Percentiles rank a stretch among this genome's conserved stretches.
Evolutionary conservation across 768 basidiomycete species (phyloP).

Genomic region (Paxillus involutus): DNA sequence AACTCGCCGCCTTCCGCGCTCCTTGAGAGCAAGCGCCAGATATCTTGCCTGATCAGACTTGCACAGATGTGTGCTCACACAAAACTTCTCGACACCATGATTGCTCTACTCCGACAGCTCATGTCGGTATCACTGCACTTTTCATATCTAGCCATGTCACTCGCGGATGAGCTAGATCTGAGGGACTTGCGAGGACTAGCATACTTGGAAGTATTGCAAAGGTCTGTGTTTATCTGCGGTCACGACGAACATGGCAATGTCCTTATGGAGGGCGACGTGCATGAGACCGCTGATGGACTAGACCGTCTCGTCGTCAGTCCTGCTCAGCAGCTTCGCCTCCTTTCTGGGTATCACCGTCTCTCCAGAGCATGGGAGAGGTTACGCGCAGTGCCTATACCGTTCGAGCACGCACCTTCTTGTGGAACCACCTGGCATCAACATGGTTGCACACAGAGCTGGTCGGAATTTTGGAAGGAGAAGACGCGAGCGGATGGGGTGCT

Average conservation of each 20-base stretch:
- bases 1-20: conserved; percentile 34
- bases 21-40: conserved; percentile 43
- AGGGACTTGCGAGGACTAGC: conserved; percentile 59
- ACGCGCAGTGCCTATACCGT: conserved; percentile 54
- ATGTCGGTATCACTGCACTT: conserved; percentile 65
- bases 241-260: conserved; percentile 11
- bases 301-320: conserved; percentile 53
- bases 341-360: conserved; percentile 71
- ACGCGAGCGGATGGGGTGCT: conserved; percentile 61
- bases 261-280: conserved; percentile 31
- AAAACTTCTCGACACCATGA: conserved; percentile 58
- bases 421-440: conserved; percentile 72
- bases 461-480: conserved; percentile 81
- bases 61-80: conserved; percentile 69
- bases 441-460: conserved; percentile 70
- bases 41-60: conserved; percentile 61
- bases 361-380: conserved; percentile 65
- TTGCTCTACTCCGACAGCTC: conserved; percentile 55
- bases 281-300: conserved; percentile 35
- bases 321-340: conserved; percentile 61
- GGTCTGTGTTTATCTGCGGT: conserved; percentile 36
- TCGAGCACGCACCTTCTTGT: conserved; percentile 64
- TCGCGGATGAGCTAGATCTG: conserved; percentile 70
- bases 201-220: conserved; percentile 76
- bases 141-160: conserved; percentile 70